Base-by-base conservation (phyloP, 345 rosid genomes). In the Sisymbrium altissimum region DNA sequence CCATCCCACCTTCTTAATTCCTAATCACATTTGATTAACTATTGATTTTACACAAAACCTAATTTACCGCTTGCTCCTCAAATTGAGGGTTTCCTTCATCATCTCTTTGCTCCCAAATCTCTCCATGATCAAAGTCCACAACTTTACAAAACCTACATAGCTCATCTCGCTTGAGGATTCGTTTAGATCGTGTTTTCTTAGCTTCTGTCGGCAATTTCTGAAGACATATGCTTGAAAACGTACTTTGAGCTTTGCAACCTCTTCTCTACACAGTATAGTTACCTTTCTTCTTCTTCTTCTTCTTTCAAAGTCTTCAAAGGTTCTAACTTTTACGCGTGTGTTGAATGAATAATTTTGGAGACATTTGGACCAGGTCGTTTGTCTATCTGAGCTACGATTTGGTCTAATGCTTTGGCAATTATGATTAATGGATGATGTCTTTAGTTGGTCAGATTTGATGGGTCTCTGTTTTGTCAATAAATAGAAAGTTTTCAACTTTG, bases 41-140 rank as follows among this genome's bases (percentile, higher is more conserved):
- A 23, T 46, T 50, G 0, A 5, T 39, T 71, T 61, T 48, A 63
- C 70, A 52, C 1, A 65, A 0, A 40, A 57, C 64, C 77, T 73
- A 45, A 74, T 29, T 74, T 49, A 58, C 73, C 32, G 65, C 33
- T 40, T n/a, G n/a, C 11, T 41, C 29, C 50, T 39, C 68, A 9
- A 59, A n/a, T 67, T 52, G 8, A 19, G 58, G 46, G 52, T 39
- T 49, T 32, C 23, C 33, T 6, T 54, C 30, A 15, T 39, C 72
- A 4, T 66, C 66, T 49, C 41, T 12, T 52, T 59, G 13, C 33
- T 67, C 32, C 33, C 19, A 32, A 40, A 41, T 41, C 71, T 73
- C 41, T 43, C 55, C 13, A 9, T 61, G 11, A 59, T 56, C 61
- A 13, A 17, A 4, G 3, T 32, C 23, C 60, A 55, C n/a, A 35